Evolutionary conservation across 768 basidiomycete species (phyloP).

Genomic region (Multifurca ochricompacta): DNA sequence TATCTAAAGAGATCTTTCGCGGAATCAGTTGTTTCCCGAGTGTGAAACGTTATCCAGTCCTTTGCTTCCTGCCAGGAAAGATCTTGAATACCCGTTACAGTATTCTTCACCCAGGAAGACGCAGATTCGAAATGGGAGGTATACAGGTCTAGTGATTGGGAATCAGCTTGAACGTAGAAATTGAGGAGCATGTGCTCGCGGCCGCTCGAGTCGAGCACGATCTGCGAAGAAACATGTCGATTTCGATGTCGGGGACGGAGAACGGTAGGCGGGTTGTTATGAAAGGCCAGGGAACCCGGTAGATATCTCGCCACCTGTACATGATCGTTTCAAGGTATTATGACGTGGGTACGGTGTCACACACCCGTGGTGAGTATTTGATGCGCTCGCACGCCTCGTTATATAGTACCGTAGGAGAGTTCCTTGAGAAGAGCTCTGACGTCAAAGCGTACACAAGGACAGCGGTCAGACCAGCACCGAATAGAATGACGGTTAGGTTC

Average conservation of each 20-base stretch:
- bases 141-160: constrained; percentile 34
- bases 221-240: constrained; percentile 71
- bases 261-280: constrained; percentile 74
- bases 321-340: neutral
- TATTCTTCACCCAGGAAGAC: constrained; percentile 37
- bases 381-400: constrained; percentile 48
- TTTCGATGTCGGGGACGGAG: constrained; percentile 74
- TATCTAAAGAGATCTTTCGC: constrained; percentile 59
- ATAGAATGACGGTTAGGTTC: constrained; percentile 47
- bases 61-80: constrained; percentile 50
- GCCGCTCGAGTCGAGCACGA: constrained; percentile 63
- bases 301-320: constrained; percentile 62
- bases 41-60: constrained; percentile 38
- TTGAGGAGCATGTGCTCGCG: constrained; percentile 79
- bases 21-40: constrained; percentile 32
- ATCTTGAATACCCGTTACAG: constrained; percentile 35
- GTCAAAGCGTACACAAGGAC: constrained; percentile 73
- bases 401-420: constrained; percentile 79
- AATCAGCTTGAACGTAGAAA: constrained; percentile 67
- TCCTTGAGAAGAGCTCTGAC: constrained; percentile 80
- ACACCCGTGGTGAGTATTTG: constrained; percentile 38
- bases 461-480: constrained; percentile 75
- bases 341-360: constrained; percentile 13
- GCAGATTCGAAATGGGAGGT: constrained; percentile 40
- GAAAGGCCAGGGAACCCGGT: constrained; percentile 60